Percentiles rank a stretch among this genome's conserved stretches.
Conservation (phyloP, 2,329 filamentous ascomycete species). For the Ustulina deusta region DNA sequence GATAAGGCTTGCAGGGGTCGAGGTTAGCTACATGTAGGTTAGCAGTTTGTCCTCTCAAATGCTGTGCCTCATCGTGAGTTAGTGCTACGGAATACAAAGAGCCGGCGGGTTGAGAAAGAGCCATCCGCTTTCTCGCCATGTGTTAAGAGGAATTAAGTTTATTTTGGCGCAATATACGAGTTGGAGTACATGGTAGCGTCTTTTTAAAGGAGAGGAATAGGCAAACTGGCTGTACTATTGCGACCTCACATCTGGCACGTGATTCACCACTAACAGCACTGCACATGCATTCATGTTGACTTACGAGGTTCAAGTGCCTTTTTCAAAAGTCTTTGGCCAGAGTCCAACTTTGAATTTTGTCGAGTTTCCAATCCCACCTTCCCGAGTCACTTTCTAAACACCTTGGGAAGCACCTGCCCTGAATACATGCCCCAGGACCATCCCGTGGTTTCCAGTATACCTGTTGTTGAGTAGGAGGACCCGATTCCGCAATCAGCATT, state of each 20-base stretch:
- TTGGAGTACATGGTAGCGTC: not conserved
- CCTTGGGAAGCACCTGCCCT: not conserved
- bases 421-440: not conserved
- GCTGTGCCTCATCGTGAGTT: slow-evolving; percentile 42
- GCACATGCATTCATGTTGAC: slow-evolving; percentile 17
- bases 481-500: not conserved
- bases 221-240: not conserved
- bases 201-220: not conserved
- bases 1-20: slow-evolving; percentile 19
- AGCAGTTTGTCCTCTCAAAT: slow-evolving; percentile 21
- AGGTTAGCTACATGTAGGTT: slow-evolving; percentile 25
- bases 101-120: not conserved
- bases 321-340: not conserved
- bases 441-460: not conserved
- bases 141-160: not conserved
- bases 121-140: not conserved
- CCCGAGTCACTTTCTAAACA: not conserved
- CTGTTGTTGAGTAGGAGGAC: not conserved
- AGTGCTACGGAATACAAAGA: slow-evolving; percentile 43
- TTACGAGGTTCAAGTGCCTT: slow-evolving; percentile 20
- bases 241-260: not conserved
- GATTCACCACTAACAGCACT: slow-evolving; percentile 32
- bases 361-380: no score
- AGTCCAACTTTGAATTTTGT: slow-evolving; percentile 5
- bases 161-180: not conserved